Base-by-base conservation (phyloP, 352 stramenopile species). In the Phytophthora ramorum region DNA sequence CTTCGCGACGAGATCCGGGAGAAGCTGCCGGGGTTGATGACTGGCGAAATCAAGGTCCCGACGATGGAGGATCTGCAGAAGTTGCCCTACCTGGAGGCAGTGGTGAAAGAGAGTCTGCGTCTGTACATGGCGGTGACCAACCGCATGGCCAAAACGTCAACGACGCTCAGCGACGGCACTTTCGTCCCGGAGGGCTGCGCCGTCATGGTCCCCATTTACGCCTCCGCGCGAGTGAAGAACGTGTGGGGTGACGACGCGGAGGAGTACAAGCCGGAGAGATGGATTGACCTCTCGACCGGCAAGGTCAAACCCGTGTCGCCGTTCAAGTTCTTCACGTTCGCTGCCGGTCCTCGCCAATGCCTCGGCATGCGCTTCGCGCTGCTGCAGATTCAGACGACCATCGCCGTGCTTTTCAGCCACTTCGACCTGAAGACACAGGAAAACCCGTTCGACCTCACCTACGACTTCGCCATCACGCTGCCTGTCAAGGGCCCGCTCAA, bases 101-200 rank as follows among this genome's bases (percentile, higher is more conserved):
- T 76, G 16, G 67, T 93, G 41, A 76, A 75, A 8, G 89, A 96
- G 53, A 89, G 49, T 41, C 62, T 95, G 19, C 80, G 89, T 2
- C 48, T 96, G 8, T 76, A 85, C 49, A 79, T 83, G 0, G 51
- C 71, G 3, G 63, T 73, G 8, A 71, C 71, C 2, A 53, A 63
- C 7, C 73, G 81, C 12, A 70, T 62, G n/a, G 52, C 69, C 3
- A 72, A 52, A 3, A 17, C 38, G 0, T 78, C 87, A 45, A 79
- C 80, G 24, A 87, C 79, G 50, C 64, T 95, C 0, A 70, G 60
- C 2, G 76, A 90, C 51, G 83, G 84, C 9, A 87, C 78, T 62
- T 82, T 74, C 22, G 54, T 93, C 3, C 38, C 57, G 10, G 69
- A 75, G 34, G 78, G 78, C n/a, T 78, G 59, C 7, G 45, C 55